A percentile compares a stretch with the other conserved stretches of the same genome.
These are phyloP conservation scores for Cercospora sojina DNA, from an alignment of 2,329 filamentous ascomycete species.

Conservation along the genomic window DNA sequence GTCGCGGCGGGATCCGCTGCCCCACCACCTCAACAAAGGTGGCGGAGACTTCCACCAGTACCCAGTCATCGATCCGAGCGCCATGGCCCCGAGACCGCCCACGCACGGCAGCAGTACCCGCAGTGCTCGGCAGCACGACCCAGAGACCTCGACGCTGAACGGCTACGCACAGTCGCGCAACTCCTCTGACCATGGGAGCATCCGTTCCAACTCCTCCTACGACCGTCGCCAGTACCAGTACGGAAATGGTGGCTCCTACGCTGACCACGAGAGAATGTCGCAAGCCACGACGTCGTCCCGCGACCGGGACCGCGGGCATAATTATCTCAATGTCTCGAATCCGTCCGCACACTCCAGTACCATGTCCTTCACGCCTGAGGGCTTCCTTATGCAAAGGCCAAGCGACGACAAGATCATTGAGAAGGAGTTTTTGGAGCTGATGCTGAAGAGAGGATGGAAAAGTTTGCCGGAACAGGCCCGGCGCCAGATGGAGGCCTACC, in stretches of 20 bases:
- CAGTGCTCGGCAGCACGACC: conserved; percentile 20
- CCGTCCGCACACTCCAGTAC: conserved; percentile 50
- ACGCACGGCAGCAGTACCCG: conserved; percentile 30
- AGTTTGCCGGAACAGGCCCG: conserved; percentile 92
- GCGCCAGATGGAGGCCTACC: conserved; percentile 94
- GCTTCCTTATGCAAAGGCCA: conserved; percentile 67
- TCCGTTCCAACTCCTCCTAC: conserved; percentile 62
- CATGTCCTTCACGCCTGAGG: conserved; percentile 52
- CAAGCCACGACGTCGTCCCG: conserved; percentile 41
- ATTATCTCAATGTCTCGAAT: conserved; percentile 44
- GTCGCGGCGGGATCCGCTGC: conserved; percentile 68
- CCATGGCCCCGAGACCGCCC: conserved; percentile 48
- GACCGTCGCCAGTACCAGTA: conserved; percentile 53
- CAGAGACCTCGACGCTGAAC: conserved; percentile 53
- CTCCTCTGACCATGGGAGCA: conserved; percentile 59
- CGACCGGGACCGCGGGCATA: conserved; percentile 38
- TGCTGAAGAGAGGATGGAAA: conserved; percentile 98
- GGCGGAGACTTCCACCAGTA: conserved; percentile 86
- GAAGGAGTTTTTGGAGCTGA: conserved; percentile 85
- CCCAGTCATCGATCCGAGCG: conserved; percentile 57
- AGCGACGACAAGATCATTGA: conserved; percentile 81
- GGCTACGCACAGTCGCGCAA: conserved; percentile 37
- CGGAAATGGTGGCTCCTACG: conserved; percentile 47
- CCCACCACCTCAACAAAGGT: conserved; percentile 79
- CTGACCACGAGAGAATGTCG: conserved; percentile 45